A percentile compares a stretch with the other conserved stretches of the same genome.
phyloP scores from a whole-genome alignment of 352 stramenopile genomes.

The Phytophthora podocarpi region DNA sequence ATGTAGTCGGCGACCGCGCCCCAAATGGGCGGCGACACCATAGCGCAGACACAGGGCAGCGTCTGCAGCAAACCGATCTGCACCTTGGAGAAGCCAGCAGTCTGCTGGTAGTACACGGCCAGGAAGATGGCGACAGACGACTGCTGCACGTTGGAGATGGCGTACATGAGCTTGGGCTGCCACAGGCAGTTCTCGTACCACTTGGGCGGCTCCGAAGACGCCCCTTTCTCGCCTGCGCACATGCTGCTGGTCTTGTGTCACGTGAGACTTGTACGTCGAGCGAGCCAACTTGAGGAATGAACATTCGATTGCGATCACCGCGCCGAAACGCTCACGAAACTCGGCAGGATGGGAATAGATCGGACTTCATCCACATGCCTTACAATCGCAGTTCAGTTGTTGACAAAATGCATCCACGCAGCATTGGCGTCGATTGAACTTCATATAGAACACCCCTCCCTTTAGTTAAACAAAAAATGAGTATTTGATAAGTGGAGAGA shows the following conservation, averaged over 20 bases:
- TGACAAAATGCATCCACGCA: conserved; percentile 33
- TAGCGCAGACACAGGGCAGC: conserved; percentile 53
- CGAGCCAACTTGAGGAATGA: conserved; percentile 24
- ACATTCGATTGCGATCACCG: background rate
- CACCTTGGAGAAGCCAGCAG: conserved; percentile 61
- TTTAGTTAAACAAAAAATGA: conserved; percentile 9
- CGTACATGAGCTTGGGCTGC: conserved; percentile 81
- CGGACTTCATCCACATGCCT: conserved; percentile 33
- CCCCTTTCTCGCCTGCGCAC: background rate
- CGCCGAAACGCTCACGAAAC: conserved; percentile 6
- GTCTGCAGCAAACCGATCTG: conserved; percentile 76
- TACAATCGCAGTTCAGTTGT: conserved; percentile 26
- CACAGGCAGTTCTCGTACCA: conserved; percentile 40
- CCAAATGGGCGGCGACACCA: conserved; percentile 68
- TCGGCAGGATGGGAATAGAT: conserved; percentile 22
- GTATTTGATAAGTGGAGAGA: background rate
- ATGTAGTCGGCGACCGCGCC: conserved; percentile 63
- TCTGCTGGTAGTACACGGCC: conserved; percentile 68
- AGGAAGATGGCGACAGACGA: conserved; percentile 72
- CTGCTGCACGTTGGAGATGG: conserved; percentile 53
- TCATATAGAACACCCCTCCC: conserved; percentile 7
- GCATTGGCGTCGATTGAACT: conserved; percentile 17
- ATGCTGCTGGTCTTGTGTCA: conserved; percentile 15
- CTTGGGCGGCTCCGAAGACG: conserved; percentile 6
- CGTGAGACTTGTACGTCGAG: conserved; percentile 10